Base-by-base conservation (phyloP, 768 basidiomycete species). In the Phlebiopsis gigantea region DNA sequence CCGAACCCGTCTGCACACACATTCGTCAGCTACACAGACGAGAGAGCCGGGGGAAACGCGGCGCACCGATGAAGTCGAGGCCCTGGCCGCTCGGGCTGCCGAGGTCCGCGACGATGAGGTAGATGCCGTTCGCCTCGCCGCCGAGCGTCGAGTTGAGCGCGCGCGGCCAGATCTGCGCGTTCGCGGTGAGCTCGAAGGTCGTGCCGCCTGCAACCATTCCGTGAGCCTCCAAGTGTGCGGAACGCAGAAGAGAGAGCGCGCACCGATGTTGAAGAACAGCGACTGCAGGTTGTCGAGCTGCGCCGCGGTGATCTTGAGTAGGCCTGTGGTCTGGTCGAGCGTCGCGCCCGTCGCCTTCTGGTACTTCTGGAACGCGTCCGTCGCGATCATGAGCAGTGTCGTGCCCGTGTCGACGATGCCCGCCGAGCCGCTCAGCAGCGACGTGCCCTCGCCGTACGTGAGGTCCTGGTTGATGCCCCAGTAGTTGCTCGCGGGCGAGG, bases 161-260 rank as follows among this genome's bases (percentile, higher is more conserved):
- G 46, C 82, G 79, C 0, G 85, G 85, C 83, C 85, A 88, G 60
- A 84, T 80, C 74, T 89, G 86, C 3, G 82, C 85, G 63, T 86
- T 83, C n/a, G 81, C 66, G 2, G 80, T 82, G 55, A 88, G 61
- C 67, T 81, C 79, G 61, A 76, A 84, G 9, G 75, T 77, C n/a
- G 69, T 69, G 79, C 82, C 57, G 45, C 49, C 60, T 51, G 50
- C 48, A 19, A 7, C 14, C 1, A 10, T 22, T 12, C 2, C 12
- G n/a, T 51, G 31, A 51, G 29, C 17, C 48, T 4, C 25, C 14
- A 9, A 7, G 14, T 6, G 30, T 2, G 4, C 28, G 10, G 29
- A 17, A 31, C 28, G 48, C 19, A 34, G 31, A 19, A 2, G 34
- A 5, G 6, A 15, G 21, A 8, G 30, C 5, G 57, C 61, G 17